Evolutionary conservation across 164 flowering plant genomes (phyloP), one percentile per base, ranked within the genome.

Genomic region (Houttuynia cordata): DNA sequence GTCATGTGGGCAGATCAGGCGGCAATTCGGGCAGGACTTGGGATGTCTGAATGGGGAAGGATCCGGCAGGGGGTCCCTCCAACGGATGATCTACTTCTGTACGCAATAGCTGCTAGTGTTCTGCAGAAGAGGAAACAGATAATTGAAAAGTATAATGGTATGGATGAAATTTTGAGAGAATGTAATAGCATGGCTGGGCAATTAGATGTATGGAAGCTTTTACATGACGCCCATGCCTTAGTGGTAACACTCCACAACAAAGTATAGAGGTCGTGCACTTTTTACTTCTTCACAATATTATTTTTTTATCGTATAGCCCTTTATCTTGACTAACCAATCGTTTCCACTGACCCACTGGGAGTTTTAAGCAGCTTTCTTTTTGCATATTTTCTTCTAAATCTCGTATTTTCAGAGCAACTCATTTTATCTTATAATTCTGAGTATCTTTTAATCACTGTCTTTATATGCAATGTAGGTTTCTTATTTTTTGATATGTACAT

Each of bases 1-100:
- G 96, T 92, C 9, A 83, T 92, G 81, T 92, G 98, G 98, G 97
- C 98, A 15, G 97, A 92, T 67, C 96, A 87, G 68, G 91, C 91
- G 7, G 98, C 98, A 4, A 77, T 84, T 25, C 77, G 98, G 64
- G 95, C 91, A 9, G 90, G 96, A 20, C 77, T 92, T 19, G 78
- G 88, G 21, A 87, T 81, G 62, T 86, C 97, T 21, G 87, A 90
- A 8, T 86, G 97, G 98, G 80, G 88, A 40, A 81, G 80, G 75
- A 86, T 84, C 56, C 77, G 96, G 69, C 89, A 69, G 54, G 72
- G 81, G 22, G 96, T 96, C 10, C 98, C 98, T 30, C 96, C 96
- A 14, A 89, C 96, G 6, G 96, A 92, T 0, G 98, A 92, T 69
- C 67, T 92, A 24, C 64, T 92, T 69, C 85, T 92, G 0, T 92